These are phyloP conservation scores for Ormosia semicastrata DNA, from an alignment of 306 rosid species.

Conservation along the genomic window DNA sequence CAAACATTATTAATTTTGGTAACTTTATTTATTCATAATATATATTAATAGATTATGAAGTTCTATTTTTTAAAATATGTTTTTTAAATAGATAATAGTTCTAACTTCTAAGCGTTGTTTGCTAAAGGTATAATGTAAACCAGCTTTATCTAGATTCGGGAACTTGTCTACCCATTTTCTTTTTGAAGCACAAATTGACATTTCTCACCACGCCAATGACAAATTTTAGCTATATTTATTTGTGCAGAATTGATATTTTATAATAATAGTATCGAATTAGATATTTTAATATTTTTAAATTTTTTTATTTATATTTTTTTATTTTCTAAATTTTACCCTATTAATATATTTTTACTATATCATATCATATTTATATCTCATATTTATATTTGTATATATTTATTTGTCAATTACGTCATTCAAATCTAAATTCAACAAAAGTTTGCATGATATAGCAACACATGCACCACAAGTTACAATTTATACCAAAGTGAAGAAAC, in stretches of 20 bases:
- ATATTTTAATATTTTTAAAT: too few relatives aligned
- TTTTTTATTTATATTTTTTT: too few relatives aligned
- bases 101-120: not conserved
- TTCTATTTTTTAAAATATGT: too few relatives aligned
- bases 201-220: not conserved
- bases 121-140: not conserved
- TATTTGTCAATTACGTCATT: not conserved
- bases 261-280: too few relatives aligned
- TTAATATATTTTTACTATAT: too few relatives aligned
- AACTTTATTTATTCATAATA: too few relatives aligned
- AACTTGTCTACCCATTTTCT: not conserved
- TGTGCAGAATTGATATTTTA: too few relatives aligned
- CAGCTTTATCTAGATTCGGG: not conserved
- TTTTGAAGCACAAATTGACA: not conserved
- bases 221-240: not conserved
- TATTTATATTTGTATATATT: not conserved
- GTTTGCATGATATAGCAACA: not conserved
- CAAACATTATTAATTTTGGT: too few relatives aligned
- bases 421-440: not conserved
- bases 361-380: too few relatives aligned
- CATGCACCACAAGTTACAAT: conserved; percentile 9
- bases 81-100: too few relatives aligned
- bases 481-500: not conserved
- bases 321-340: too few relatives aligned
- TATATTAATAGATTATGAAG: too few relatives aligned